phyloP scores from a whole-genome alignment of 139 green algal genomes.

The Tetraselmis striata region DNA sequence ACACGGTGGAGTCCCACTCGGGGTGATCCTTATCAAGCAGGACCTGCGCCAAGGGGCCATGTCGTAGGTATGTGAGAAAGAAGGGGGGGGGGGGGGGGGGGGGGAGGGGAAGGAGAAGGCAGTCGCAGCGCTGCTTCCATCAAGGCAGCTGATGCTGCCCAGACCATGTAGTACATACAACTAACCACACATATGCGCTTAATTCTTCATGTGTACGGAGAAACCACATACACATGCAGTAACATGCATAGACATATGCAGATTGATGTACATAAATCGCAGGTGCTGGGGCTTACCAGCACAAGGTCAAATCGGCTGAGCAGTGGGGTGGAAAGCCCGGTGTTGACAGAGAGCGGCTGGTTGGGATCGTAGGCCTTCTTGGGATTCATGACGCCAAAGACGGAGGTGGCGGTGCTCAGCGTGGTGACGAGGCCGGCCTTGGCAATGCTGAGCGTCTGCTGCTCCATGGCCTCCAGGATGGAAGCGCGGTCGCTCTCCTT shows the following conservation, averaged over 20 bases:
- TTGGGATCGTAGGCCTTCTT: constrained; percentile 13
- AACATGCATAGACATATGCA: background rate
- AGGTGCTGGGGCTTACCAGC: no score
- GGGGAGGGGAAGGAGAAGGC: no score
- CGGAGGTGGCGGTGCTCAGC: constrained; percentile 60
- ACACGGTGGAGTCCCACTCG: constrained; percentile 57
- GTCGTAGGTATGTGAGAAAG: no score
- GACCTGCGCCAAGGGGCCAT: constrained; percentile 18
- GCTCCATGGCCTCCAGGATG: constrained; percentile 93
- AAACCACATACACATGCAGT: no score
- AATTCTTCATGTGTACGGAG: no score
- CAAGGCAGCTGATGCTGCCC: no score
- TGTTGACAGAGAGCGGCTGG: constrained; percentile 28
- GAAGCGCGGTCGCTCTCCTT: constrained; percentile 60
- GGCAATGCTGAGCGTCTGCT: constrained; percentile 85
- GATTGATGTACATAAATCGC: background rate
- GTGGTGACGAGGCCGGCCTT: constrained; percentile 89
- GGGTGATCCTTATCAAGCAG: constrained; percentile 54
- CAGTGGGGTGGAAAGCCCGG: constrained; percentile 31
- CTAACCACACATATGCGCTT: no score
- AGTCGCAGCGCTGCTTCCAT: no score
- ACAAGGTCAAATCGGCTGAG: constrained; percentile 90
- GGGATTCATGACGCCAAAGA: constrained; percentile 68
- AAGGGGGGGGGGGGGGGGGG: no score
- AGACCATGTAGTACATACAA: no score